A percentile compares a stretch with the other conserved stretches of the same genome.
These are phyloP conservation scores for Colletotrichum sp. DNA, from an alignment of 2,329 filamentous ascomycete species.

Conservation along the genomic window DNA sequence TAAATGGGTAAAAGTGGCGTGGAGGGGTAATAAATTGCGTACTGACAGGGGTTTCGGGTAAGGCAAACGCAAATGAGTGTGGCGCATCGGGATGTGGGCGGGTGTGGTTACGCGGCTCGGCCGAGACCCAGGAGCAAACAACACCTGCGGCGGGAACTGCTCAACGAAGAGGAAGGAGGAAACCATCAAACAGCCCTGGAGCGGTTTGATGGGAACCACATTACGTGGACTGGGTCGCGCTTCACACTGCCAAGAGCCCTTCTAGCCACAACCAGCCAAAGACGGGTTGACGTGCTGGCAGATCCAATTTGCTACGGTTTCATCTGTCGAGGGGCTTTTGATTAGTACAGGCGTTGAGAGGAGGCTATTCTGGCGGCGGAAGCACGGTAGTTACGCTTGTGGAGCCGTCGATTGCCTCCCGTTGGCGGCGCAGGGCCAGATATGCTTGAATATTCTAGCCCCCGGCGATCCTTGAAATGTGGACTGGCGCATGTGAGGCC, in stretches of 20 bases:
- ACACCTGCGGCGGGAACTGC: neutral
- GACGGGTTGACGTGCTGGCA: neutral
- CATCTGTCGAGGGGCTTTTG: neutral
- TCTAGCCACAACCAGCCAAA: neutral
- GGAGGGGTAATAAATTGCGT: no score
- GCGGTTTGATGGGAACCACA: neutral
- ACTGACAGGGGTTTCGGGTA: no score
- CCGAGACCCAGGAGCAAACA: neutral
- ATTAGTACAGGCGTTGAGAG: neutral
- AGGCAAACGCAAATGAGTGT: no score
- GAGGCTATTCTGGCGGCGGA: neutral
- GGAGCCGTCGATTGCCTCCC: neutral
- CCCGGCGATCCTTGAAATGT: neutral
- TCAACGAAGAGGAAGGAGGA: neutral
- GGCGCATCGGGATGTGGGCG: conserved; percentile 16
- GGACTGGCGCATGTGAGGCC: neutral
- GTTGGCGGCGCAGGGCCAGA: neutral
- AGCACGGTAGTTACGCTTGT: neutral
- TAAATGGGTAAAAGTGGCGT: no score
- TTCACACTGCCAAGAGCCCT: neutral
- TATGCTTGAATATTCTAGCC: conserved; percentile 3
- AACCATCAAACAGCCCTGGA: neutral
- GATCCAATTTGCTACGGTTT: conserved; percentile 6
- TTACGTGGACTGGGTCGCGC: neutral
- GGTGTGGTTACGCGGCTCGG: conserved; percentile 10